Conservation (phyloP, 2,329 filamentous ascomycete species). For the Fusarium vanettenii region DNA sequence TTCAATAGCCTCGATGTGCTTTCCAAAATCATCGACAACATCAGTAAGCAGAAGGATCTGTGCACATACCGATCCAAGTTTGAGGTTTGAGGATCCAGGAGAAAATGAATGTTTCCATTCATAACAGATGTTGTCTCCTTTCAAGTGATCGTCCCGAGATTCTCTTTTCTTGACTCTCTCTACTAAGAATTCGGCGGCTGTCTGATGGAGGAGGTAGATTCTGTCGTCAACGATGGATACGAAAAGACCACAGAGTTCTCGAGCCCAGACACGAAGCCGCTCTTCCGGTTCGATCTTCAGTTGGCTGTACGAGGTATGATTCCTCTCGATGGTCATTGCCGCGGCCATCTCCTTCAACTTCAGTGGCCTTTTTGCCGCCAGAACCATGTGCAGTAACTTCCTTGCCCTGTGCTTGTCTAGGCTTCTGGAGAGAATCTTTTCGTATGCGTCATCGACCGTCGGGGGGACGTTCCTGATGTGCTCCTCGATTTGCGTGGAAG, state of each 20-base stretch:
- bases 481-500: background rate
- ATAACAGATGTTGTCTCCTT: no score
- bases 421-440: conserved; percentile 42
- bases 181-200: conserved; percentile 46
- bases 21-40: background rate
- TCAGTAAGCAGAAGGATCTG: background rate
- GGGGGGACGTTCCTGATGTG: conserved; percentile 41
- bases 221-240: conserved; percentile 42
- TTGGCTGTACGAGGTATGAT: conserved; percentile 14
- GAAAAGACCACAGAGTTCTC: conserved; percentile 45
- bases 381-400: conserved; percentile 40
- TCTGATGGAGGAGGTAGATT: conserved; percentile 48
- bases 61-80: background rate
- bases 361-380: conserved; percentile 42
- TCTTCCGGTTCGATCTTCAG: conserved; percentile 38
- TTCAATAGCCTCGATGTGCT: no score
- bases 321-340: conserved; percentile 35
- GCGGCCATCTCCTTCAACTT: conserved; percentile 46
- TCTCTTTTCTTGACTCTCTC: background rate
- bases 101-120: background rate
- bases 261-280: conserved; percentile 32
- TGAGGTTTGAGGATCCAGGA: background rate
- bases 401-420: conserved; percentile 9
- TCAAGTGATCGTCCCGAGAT: accelerated
- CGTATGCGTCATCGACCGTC: conserved; percentile 46